Base-by-base conservation (phyloP, 2,329 filamentous ascomycete species). In the Pseudogymnoascus destructans region DNA sequence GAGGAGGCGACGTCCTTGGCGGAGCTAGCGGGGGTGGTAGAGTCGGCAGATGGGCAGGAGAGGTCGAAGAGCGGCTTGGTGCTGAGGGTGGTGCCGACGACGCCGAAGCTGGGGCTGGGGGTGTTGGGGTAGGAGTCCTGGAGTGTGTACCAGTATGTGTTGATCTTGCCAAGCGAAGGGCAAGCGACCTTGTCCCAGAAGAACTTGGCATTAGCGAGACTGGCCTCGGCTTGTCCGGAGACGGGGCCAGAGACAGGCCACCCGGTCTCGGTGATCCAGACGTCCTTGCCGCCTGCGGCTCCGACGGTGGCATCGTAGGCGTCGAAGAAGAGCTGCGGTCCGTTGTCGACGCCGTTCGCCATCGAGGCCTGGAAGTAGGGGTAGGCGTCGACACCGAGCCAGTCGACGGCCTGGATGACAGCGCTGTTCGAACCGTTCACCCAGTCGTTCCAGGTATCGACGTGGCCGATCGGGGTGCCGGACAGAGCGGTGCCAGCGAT, bases 221-320 rank as follows among this genome's bases (percentile, higher is more conserved):
- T 83, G 5, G 90, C 76, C 8, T 85, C 77, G 38, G 81, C 87
- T 55, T 79, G 69, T 64, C 82, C 83, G 61, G 78, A 73, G 1
- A 74, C 77, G 63, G 79, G 73, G 59, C 89, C 90, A 66, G 77
- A 82, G 57, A 90, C 82, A 55, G 90, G 89, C 82, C 87, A 93
- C 63, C 90, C 90, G 13, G 89, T 93, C 78, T 95, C 89, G 25
- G 89, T 93, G 62, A 95, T 79, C 87, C 87, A 93, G 65, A 95
- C 79, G 15, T 80, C 75, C 77, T 90, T 92, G 68, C 79, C 80
- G 33, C 77, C 74, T 33, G 80, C 77, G 46, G 76, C 83, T 13
- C 69, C 72, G 62, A 78, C 71, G 32, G 86, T 87, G 60, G 78
- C 75, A 55, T 76, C 72, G 36, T 86, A 75, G 13, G 88, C 84